These are phyloP conservation scores for Babesia sp. DNA, from an alignment of 169 alveolate species.

Conservation along the genomic window DNA sequence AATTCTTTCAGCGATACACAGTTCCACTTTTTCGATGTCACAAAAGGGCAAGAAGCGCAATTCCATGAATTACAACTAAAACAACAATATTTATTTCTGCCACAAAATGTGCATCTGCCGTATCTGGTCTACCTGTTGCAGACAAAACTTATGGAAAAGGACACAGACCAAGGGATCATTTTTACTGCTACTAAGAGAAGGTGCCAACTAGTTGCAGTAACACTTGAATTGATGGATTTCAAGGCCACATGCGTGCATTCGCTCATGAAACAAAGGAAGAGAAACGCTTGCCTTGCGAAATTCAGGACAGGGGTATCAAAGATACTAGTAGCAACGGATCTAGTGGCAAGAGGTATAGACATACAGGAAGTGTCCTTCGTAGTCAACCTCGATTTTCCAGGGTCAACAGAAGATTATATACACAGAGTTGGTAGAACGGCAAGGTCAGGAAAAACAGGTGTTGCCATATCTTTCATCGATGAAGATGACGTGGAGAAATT, in stretches of 20 bases:
- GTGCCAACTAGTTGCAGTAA: slow-evolving; percentile 87
- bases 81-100: slow-evolving; percentile 62
- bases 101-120: slow-evolving; percentile 59
- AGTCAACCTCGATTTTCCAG: slow-evolving; percentile 93
- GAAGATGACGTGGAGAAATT: slow-evolving; percentile 85
- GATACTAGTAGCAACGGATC: slow-evolving; percentile 93
- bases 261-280: slow-evolving; percentile 89
- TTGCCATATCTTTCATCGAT: slow-evolving; percentile 88
- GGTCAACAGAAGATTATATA: slow-evolving; percentile 87
- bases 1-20: slow-evolving; percentile 21
- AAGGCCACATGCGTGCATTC: slow-evolving; percentile 94
- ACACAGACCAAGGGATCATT: slow-evolving; percentile 83
- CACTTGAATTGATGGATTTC: slow-evolving; percentile 89
- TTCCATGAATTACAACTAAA: slow-evolving; percentile 38
- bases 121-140: slow-evolving; percentile 49
- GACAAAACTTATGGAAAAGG: slow-evolving; percentile 18
- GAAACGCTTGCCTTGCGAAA: slow-evolving; percentile 91
- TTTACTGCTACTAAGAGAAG: slow-evolving; percentile 91
- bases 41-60: slow-evolving; percentile 31
- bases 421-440: slow-evolving; percentile 99
- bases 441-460: slow-evolving; percentile 95
- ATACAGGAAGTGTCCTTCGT: slow-evolving; percentile 94
- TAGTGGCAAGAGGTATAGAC: slow-evolving; percentile 98
- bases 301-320: slow-evolving; percentile 89
- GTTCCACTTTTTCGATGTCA: slow-evolving; percentile 62